Percentiles rank a stretch among this genome's conserved stretches.
Evolutionary conservation across 139 green algal species (phyloP).

Genomic region (Tetradesmus lagerheimii): DNA sequence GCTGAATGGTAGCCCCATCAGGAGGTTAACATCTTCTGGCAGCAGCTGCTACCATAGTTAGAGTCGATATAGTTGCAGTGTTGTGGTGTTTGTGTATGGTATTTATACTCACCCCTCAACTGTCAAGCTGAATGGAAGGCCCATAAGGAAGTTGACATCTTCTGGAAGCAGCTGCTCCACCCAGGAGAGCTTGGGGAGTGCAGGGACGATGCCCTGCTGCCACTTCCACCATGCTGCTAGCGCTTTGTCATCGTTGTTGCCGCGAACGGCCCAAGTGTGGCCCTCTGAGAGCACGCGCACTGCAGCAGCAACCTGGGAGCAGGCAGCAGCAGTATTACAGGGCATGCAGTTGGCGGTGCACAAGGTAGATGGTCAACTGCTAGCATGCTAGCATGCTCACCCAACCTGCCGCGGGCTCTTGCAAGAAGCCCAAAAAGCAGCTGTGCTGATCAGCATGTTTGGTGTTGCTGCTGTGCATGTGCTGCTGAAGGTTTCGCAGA

Average conservation of each 20-base stretch:
- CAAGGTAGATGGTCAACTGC: too few relatives aligned
- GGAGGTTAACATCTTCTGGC: constrained; percentile 6
- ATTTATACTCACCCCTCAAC: constrained; percentile 6
- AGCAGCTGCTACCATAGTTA: too few relatives aligned
- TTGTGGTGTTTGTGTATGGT: background rate
- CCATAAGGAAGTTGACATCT: constrained; percentile 18
- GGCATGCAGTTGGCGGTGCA: too few relatives aligned
- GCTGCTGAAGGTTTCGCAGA: too few relatives aligned
- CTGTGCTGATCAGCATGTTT: too few relatives aligned
- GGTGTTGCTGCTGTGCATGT: background rate
- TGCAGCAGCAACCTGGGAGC: constrained; percentile 14
- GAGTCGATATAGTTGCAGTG: background rate
- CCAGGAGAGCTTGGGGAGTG: background rate
- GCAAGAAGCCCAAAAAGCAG: too few relatives aligned
- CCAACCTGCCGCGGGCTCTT: too few relatives aligned
- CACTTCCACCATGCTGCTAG: constrained; percentile 7
- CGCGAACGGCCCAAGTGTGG: constrained; percentile 56
- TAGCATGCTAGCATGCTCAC: too few relatives aligned
- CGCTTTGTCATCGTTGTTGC: constrained; percentile 70
- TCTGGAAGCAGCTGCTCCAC: background rate
- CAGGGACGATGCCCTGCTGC: background rate
- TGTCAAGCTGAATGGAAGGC: constrained; percentile 28
- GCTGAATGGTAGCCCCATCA: constrained; percentile 37
- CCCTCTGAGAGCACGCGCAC: constrained; percentile 44
- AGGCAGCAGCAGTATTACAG: background rate